Evolutionary conservation across 257 asterid genomes (phyloP), one percentile per base, ranked within the genome.

Genomic region (Buddleja alternifolia): DNA sequence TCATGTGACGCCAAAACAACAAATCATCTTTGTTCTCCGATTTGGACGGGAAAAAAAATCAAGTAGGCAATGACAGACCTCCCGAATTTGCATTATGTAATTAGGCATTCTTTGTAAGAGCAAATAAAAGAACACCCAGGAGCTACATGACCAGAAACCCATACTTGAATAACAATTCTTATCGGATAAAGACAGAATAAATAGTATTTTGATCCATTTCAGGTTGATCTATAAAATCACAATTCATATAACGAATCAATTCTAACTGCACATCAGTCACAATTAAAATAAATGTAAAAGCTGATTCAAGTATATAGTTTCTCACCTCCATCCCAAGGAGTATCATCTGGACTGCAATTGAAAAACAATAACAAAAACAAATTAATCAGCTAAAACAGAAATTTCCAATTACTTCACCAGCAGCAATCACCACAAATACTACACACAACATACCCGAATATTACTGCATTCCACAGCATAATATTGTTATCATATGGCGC

Each of bases 251-350:
- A 29, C 34, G 5, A 29, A 29, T 5, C 34, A n/a, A 23, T 74
- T 24, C 56, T 54, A 17, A 58, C 44, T 7, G 23, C 14, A 37
- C 40, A 66, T 34, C 20, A 11, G 7, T 50, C 44, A 47, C n/a
- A 20, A 60, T 57, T 11, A 16, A 55, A 48, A 36, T 42, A 56
- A 52, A 25, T n/a, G 6, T 36, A 15, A 62, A 73, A 21, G 42
- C 0, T 3, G 52, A 32, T 32, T 16, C 58, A 1, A 23, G n/a
- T n/a, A 69, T 21, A 23, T 70, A 57, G 46, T 39, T 51, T 32
- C 88, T 80, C 80, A 92, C 98, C 98, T 87, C 98, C 98, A 84
- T 89, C 98, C 98, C 98, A 92, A 40, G 96, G 96, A 40, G 96
- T 92, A 48, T 92, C 97, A 67, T 92, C 97, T 9, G 98, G 98